These are phyloP conservation scores for Trifolium dubium DNA, from an alignment of 306 rosid species.

Conservation along the genomic window DNA sequence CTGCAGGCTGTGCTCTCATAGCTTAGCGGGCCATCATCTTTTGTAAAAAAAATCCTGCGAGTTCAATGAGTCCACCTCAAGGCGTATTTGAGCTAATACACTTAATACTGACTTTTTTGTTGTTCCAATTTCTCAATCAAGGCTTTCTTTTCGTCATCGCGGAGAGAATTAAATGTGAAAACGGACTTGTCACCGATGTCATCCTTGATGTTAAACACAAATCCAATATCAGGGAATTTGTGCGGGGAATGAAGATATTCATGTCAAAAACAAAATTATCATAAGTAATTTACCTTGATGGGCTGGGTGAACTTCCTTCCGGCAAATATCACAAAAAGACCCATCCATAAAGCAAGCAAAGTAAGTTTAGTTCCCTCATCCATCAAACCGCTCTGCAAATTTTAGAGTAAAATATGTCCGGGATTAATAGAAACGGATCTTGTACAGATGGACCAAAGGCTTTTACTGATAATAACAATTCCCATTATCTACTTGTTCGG, in stretches of 20 bases:
- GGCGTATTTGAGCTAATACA: not conserved
- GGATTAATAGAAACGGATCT: conserved; percentile 15
- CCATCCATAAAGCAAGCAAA: conserved; percentile 77
- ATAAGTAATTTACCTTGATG: conserved; percentile 62
- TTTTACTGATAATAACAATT: conserved; percentile 25
- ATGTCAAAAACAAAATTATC: conserved; percentile 15
- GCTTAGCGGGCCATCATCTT: not conserved
- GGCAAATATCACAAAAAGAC: conserved; percentile 73
- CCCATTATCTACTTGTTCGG: not conserved
- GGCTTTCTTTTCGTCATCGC: conserved; percentile 64
- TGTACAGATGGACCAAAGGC: conserved; percentile 13
- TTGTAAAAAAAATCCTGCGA: not conserved
- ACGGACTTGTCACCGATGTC: conserved; percentile 96
- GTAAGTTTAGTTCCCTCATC: conserved; percentile 71
- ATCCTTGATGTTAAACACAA: conserved; percentile 57
- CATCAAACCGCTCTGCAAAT: conserved; percentile 78
- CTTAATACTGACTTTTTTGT: conserved; percentile 36
- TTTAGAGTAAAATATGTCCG: conserved; percentile 33
- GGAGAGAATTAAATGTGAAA: conserved; percentile 75
- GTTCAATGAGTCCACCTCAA: not conserved
- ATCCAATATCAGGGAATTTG: conserved; percentile 34
- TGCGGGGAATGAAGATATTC: not conserved
- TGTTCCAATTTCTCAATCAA: conserved; percentile 75
- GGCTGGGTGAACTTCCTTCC: conserved; percentile 95
- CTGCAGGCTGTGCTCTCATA: not conserved